A percentile compares a stretch with the other conserved stretches of the same genome.
Evolutionary conservation across 2,329 filamentous ascomycete genomes (phyloP).

Genomic region (Magnaporthiopsis poae): DNA sequence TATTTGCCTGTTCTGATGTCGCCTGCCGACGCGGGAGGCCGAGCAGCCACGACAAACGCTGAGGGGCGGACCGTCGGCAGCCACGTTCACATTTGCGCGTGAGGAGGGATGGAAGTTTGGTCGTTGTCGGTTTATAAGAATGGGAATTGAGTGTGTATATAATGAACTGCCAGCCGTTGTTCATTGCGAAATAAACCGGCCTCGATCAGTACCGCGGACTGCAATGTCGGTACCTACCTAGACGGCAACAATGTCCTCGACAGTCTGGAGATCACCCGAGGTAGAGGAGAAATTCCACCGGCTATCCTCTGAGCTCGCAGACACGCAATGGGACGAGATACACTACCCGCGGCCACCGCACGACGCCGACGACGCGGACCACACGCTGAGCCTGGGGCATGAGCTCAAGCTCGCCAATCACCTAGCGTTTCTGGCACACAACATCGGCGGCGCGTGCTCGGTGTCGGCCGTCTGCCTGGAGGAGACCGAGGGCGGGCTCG

Average conservation of each 20-base stretch:
- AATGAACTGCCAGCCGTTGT: background rate
- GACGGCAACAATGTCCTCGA: background rate
- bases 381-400: constrained; percentile 1
- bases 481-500: background rate
- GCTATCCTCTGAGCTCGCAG: background rate
- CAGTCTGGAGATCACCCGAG: background rate
- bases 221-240: background rate
- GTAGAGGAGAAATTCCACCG: background rate
- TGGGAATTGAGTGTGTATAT: background rate
- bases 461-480: constrained; percentile 7
- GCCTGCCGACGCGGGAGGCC: background rate
- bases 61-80: background rate
- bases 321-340: background rate
- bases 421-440: constrained; percentile 5
- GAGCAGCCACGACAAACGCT: background rate
- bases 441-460: background rate
- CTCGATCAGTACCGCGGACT: background rate
- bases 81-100: no score
- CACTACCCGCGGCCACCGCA: background rate
- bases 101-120: background rate
- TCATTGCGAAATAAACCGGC: background rate
- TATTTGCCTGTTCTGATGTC: background rate
- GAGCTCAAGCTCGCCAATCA: constrained; percentile 7
- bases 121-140: background rate
- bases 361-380: background rate